Conservation (phyloP, 2,329 filamentous ascomycete species). For the Cladorrhinum sp. region DNA sequence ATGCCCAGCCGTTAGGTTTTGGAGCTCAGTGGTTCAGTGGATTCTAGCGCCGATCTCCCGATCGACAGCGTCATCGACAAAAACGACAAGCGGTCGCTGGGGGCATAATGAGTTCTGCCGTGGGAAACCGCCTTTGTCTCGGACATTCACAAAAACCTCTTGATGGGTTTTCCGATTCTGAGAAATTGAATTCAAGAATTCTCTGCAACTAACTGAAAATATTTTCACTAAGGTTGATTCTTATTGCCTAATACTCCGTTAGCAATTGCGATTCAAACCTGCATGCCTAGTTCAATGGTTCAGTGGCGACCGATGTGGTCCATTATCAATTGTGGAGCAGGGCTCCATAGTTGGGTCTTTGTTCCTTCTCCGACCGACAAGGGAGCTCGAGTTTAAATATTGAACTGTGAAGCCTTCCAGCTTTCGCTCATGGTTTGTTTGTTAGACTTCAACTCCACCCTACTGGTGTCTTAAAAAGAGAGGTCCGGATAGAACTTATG, state of each 20-base stretch:
- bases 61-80: conserved; percentile 10
- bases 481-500: neutral
- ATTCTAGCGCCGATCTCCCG: conserved; percentile 14
- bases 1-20: conserved; percentile 1
- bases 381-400: neutral
- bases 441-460: neutral
- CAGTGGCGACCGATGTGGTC: neutral
- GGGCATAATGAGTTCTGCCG: conserved; percentile 12
- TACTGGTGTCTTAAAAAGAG: no score
- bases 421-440: neutral
- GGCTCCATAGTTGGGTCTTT: neutral
- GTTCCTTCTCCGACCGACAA: neutral
- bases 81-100: conserved; percentile 11
- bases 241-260: neutral
- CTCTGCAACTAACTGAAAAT: neutral
- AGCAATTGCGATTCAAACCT: neutral
- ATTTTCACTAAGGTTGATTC: neutral
- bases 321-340: neutral
- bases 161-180: neutral
- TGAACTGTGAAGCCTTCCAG: neutral
- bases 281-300: neutral
- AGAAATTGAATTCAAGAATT: neutral
- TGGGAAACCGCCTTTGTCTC: conserved; percentile 7
- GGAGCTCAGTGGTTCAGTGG: neutral
- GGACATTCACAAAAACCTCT: neutral